These are phyloP conservation scores for Rubroshorea leprosula DNA, from an alignment of 345 rosid genomes.

Conservation along the genomic window DNA sequence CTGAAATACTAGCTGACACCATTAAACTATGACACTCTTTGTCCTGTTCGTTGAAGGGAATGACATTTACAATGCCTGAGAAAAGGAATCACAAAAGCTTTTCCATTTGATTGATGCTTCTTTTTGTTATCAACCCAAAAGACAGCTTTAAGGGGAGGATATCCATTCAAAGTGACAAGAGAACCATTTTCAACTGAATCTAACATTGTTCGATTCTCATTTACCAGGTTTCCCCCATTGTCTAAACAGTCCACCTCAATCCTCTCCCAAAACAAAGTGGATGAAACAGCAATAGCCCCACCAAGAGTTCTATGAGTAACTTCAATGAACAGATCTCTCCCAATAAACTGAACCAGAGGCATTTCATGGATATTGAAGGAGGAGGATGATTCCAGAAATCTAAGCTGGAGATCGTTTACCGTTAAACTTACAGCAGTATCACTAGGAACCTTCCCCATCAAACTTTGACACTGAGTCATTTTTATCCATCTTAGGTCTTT, in stretches of 20 bases:
- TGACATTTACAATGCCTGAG: slow-evolving; percentile 66
- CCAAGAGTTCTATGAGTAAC: slow-evolving; percentile 96
- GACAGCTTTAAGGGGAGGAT: slow-evolving; percentile 64
- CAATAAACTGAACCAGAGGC: slow-evolving; percentile 88
- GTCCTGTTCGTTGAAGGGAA: slow-evolving; percentile 82
- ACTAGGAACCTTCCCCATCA: slow-evolving; percentile 90
- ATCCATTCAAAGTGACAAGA: slow-evolving; percentile 33
- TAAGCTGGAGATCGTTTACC: slow-evolving; percentile 66
- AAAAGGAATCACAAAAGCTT: slow-evolving; percentile 43
- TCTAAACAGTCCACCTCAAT: slow-evolving; percentile 85
- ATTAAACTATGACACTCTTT: slow-evolving; percentile 81
- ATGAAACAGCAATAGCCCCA: slow-evolving; percentile 92
- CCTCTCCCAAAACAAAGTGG: slow-evolving; percentile 65
- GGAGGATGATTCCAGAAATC: slow-evolving; percentile 79
- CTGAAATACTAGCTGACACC: slow-evolving; percentile 73
- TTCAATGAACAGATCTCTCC: slow-evolving; percentile 65
- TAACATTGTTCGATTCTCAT: slow-evolving; percentile 27
- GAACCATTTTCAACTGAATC: slow-evolving; percentile 33
- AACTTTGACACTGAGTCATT: slow-evolving; percentile 39
- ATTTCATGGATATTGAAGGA: slow-evolving; percentile 44
- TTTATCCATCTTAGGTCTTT: slow-evolving; percentile 29
- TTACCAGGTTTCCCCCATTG: slow-evolving; percentile 39
- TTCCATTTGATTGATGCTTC: slow-evolving; percentile 38
- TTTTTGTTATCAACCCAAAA: slow-evolving; percentile 73
- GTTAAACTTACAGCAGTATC: slow-evolving; percentile 86